These are phyloP conservation scores for Acacia crassicarpa DNA, from an alignment of 306 rosid genomes.

Conservation along the genomic window DNA sequence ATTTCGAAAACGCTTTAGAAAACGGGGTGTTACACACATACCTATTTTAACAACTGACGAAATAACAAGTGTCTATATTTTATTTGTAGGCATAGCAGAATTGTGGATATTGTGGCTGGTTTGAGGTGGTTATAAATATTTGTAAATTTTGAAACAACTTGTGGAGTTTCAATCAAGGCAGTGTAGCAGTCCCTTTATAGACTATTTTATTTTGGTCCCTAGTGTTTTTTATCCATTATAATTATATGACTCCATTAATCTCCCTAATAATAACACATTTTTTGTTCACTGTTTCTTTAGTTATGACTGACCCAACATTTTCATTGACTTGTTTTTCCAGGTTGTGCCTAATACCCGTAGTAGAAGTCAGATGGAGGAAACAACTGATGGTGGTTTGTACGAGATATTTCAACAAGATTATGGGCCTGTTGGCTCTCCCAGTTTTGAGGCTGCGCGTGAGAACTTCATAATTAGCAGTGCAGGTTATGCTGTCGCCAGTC, in stretches of 20 bases:
- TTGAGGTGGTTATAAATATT: too few species aligned
- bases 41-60: too few species aligned
- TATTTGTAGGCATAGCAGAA: too few species aligned
- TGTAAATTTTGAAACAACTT: too few species aligned
- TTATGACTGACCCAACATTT: not conserved
- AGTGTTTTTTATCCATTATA: not conserved
- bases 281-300: not conserved
- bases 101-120: too few species aligned
- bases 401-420: slow-evolving; percentile 90
- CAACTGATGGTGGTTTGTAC: slow-evolving; percentile 93
- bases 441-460: slow-evolving; percentile 93
- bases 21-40: too few species aligned
- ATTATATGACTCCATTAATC: not conserved
- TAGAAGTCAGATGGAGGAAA: slow-evolving; percentile 89
- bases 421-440: slow-evolving; percentile 57
- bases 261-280: not conserved
- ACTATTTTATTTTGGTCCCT: too few species aligned
- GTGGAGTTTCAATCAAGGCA: too few species aligned
- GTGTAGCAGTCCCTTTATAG: too few species aligned
- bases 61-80: too few species aligned
- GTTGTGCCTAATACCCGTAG: slow-evolving; percentile 93
- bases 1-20: too few species aligned
- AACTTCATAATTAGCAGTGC: slow-evolving; percentile 94
- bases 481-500: slow-evolving; percentile 98
- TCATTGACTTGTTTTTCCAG: slow-evolving; percentile 49